Evolutionary conservation across 768 basidiomycete genomes (phyloP), one percentile per base, ranked within the genome.

Genomic region (Leccinum broughii): DNA sequence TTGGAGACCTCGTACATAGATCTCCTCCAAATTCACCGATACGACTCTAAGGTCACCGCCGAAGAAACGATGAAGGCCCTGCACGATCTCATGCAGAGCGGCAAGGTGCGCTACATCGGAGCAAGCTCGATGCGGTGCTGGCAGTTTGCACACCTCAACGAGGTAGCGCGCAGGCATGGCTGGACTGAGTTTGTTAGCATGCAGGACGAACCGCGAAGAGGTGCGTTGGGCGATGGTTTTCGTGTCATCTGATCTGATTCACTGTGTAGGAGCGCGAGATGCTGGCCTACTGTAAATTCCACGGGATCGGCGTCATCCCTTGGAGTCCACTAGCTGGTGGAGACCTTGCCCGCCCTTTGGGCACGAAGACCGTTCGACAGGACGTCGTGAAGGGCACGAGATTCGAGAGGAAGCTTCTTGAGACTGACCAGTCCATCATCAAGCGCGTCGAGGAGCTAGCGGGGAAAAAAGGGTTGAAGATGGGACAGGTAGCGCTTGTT

Each of bases 71-170:
- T 82, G 81, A 77, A 77, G 50, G 82, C 81, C 1, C 68, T 83
- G 6, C 78, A 82, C 56, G 83, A 83, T 61, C 76, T 83, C 22
- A 77, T 83, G 0, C 66, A 80, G 60, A 72, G 68, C 22, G 80
- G 81, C 17, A 80, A 81, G 62, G 82, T 82, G n/a, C 71, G 81
- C 39, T 85, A 84, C 62, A 77, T 83, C 41, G 82, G 81, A 7
- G 79, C 77, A 3, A 79, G 77, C 60, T 79, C 78, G 52, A 80
- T 81, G 79, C 70, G 75, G 6, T 68, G 78, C 13, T 81, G 80
- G 80, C 76, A 81, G 49, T 79, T 81, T 46, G 75, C 74, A 20
- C 63, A 73, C 54, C 68, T 83, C 69, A 79, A 82, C 56, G 75
- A 78, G 34, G 74, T 80, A 2, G 82, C 82, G 6, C 68, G 72